Base-by-base conservation (phyloP, 148 eudicot species). In the Heliosperma pusillum region DNA sequence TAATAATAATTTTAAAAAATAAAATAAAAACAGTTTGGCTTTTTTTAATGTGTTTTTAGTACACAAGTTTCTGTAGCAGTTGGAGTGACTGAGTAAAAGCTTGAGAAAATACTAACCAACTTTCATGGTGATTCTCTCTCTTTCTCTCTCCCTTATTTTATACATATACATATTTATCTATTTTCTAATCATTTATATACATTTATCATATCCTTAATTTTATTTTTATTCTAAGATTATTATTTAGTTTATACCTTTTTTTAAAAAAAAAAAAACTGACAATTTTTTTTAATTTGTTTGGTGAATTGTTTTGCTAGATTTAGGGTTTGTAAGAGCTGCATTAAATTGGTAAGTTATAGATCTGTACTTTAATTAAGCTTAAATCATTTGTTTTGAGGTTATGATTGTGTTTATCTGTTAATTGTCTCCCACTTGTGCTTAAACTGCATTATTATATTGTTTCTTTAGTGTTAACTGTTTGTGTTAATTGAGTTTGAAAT, bases 281-380 rank as follows among this genome's bases (percentile, higher is more conserved):
- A 16, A 30, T 36, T 72, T 65, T 50, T 5, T 69, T 36, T 36
- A 36, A 36, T 33, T 70, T 27, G 66, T 42, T 36, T 53, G 44
- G 64, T 59, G 70, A 24, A 13, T 29, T 71, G 78, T 44, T 76
- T 70, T 67, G 78, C 58, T 81, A 80, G 86, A 84, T 84, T 84
- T 78, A 68, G 80, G 74, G 84, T 71, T 64, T 62, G 52, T 29
- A 21, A 27, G 65, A 72, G 57, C 73, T 72, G 76, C 80, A 74
- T 72, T 74, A 52, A 72, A 27, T 78, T 58, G 80, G 82, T 81
- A 64, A 81, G 82, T 78, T 26, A 44, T 72, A 78, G 86, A 84
- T 84, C 86, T 84, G 84, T 64, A 76, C 30, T 7, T 73, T 73
- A 5, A 9, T 29, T 47, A 26, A 20, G 44, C 36, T 61, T 60